Evolutionary conservation across 2,329 filamentous ascomycete genomes (phyloP).

Genomic region (Penicillium sp.): DNA sequence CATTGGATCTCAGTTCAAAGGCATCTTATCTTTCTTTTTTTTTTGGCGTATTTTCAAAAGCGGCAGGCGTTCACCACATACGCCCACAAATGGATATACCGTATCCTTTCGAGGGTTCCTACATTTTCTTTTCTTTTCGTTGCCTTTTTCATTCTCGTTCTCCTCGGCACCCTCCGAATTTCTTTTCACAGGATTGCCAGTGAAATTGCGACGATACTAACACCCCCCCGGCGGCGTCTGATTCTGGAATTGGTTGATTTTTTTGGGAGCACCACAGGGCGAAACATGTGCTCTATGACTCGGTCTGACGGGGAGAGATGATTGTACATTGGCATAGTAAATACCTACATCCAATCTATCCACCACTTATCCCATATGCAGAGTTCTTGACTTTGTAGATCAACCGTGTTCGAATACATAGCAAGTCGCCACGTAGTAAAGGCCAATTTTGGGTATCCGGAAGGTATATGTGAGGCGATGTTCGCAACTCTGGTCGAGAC

Average conservation of each 20-base stretch:
- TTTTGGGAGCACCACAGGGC: background rate
- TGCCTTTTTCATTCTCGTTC: background rate
- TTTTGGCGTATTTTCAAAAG: slow-evolving; percentile 8
- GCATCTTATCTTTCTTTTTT: background rate
- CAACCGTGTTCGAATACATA: too few species aligned
- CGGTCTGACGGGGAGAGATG: background rate
- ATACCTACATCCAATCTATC: slow-evolving; percentile 2
- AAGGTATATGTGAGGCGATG: background rate
- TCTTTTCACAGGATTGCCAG: background rate
- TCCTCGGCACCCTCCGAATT: background rate
- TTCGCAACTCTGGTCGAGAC: background rate
- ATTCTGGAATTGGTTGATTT: slow-evolving; percentile 2
- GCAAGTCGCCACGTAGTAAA: slow-evolving; percentile 8
- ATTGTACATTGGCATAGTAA: background rate
- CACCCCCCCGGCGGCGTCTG: slow-evolving; percentile 10
- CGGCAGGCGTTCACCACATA: background rate
- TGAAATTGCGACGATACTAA: slow-evolving; percentile 16
- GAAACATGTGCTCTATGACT: background rate
- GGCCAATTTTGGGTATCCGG: background rate
- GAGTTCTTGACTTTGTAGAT: background rate
- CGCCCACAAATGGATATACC: background rate
- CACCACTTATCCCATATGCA: background rate
- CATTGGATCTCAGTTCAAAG: background rate
- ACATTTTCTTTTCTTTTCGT: background rate
- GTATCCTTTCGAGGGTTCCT: background rate